These are phyloP conservation scores for Pichia kudriavzevii DNA, from an alignment of 1,139 yeast genomes.

Conservation along the genomic window DNA sequence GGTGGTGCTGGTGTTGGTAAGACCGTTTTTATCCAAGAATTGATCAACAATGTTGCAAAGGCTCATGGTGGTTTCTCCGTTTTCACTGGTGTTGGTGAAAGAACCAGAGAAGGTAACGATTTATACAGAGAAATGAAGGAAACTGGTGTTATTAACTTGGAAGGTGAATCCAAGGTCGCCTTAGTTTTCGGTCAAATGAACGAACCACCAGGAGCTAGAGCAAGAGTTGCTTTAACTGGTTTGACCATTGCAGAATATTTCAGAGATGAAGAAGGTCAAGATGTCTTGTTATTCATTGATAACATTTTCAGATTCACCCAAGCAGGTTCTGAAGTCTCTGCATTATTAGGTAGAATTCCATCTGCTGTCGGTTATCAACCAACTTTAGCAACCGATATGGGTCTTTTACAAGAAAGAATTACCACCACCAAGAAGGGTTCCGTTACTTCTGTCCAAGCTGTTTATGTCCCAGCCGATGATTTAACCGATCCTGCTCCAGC, in stretches of 20 bases:
- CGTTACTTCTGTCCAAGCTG: slow-evolving; percentile 99
- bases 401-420: slow-evolving; percentile 99
- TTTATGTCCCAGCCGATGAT: slow-evolving; percentile 99
- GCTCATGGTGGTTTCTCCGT: slow-evolving; percentile 99
- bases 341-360: slow-evolving; percentile 99
- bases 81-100: slow-evolving; percentile 99
- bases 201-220: slow-evolving; percentile 99
- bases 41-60: slow-evolving; percentile 99
- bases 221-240: slow-evolving; percentile 99
- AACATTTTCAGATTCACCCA: slow-evolving; percentile 99
- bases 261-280: slow-evolving; percentile 99
- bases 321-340: slow-evolving; percentile 99
- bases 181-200: slow-evolving; percentile 99
- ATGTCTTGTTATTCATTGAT: slow-evolving; percentile 98
- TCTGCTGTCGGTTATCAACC: slow-evolving; percentile 99
- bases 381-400: slow-evolving; percentile 99
- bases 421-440: slow-evolving; percentile 99
- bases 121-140: slow-evolving; percentile 99
- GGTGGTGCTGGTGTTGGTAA: slow-evolving; percentile 99
- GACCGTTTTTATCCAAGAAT: slow-evolving; percentile 99
- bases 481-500: slow-evolving; percentile 99
- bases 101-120: slow-evolving; percentile 99
- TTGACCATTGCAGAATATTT: slow-evolving; percentile 99
- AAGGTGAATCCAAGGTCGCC: slow-evolving; percentile 99
- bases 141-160: slow-evolving; percentile 99